These are phyloP conservation scores for Chaetomiaceae sp. DNA, from an alignment of 2,329 filamentous ascomycete species.

Conservation along the genomic window DNA sequence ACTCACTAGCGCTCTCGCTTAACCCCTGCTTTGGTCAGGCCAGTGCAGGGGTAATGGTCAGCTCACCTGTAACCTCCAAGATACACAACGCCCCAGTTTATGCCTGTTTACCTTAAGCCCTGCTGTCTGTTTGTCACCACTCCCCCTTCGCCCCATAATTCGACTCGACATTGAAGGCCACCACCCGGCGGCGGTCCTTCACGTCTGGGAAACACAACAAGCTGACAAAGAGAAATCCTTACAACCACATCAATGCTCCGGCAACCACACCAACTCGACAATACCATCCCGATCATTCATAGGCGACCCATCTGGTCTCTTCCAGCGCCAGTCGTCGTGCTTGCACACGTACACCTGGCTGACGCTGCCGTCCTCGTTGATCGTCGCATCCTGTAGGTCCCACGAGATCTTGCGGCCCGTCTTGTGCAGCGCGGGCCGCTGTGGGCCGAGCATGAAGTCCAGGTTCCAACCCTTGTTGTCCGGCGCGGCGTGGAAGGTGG, in stretches of 20 bases:
- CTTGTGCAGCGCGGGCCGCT: constrained; percentile 24
- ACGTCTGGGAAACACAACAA: not conserved
- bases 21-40: too few relatives aligned
- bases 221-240: not conserved
- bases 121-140: too few relatives aligned
- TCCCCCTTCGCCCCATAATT: too few relatives aligned
- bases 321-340: constrained; percentile 49
- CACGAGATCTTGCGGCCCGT: constrained; percentile 31
- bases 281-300: constrained; percentile 51
- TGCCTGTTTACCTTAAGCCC: constrained; percentile 29
- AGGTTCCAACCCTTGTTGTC: constrained; percentile 30
- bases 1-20: too few relatives aligned
- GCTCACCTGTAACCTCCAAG: too few relatives aligned
- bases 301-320: constrained; percentile 36
- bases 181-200: too few relatives aligned
- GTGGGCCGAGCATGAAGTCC: constrained; percentile 29
- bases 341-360: constrained; percentile 49
- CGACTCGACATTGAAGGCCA: too few relatives aligned
- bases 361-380: constrained; percentile 42
- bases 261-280: constrained; percentile 52
- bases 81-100: too few relatives aligned
- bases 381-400: constrained; percentile 45
- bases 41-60: too few relatives aligned
- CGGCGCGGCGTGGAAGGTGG: constrained; percentile 27
- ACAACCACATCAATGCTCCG: constrained; percentile 18